A percentile compares a stretch with the other conserved stretches of the same genome.
Conservation (phyloP, 805 yeast species). For the Teunomyces atbi region DNA sequence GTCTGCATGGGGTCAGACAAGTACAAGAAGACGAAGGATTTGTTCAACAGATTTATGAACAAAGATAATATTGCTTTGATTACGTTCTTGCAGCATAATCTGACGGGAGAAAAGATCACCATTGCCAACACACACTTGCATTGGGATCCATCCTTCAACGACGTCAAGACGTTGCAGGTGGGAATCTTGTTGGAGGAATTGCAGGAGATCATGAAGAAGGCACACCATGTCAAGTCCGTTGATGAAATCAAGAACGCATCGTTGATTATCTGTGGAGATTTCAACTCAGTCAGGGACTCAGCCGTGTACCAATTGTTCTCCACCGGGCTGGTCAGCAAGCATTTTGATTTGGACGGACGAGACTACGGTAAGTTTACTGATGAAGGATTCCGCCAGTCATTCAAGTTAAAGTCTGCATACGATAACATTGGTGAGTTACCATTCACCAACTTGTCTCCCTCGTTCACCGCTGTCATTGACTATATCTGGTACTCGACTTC, state of each 20-base stretch:
- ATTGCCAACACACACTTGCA: conserved; percentile 92
- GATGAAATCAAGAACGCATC: conserved; percentile 64
- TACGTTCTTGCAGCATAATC: conserved; percentile 67
- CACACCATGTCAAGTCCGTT: conserved; percentile 40
- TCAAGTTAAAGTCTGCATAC: conserved; percentile 83
- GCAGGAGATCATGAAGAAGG: conserved; percentile 59
- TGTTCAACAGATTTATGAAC: conserved; percentile 92
- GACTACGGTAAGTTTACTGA: conserved; percentile 90
- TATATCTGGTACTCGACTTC: conserved; percentile 92
- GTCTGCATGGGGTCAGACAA: conserved; percentile 79
- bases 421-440: conserved; percentile 84
- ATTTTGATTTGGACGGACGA: conserved; percentile 77
- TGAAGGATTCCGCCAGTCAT: conserved; percentile 79
- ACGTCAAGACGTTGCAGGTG: conserved; percentile 93
- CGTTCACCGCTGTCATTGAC: conserved; percentile 90
- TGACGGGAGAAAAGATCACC: conserved; percentile 68
- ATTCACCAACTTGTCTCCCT: conserved; percentile 92
- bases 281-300: conserved; percentile 80
- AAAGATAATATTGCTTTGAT: conserved; percentile 90
- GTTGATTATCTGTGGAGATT: conserved; percentile 91
- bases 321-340: conserved; percentile 75
- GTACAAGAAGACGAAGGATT: conserved; percentile 89
- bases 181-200: conserved; percentile 89
- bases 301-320: conserved; percentile 92
- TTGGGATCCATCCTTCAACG: conserved; percentile 97